Conservation (phyloP, 2,329 filamentous ascomycete genomes). For the Apiospora phragmitis region DNA sequence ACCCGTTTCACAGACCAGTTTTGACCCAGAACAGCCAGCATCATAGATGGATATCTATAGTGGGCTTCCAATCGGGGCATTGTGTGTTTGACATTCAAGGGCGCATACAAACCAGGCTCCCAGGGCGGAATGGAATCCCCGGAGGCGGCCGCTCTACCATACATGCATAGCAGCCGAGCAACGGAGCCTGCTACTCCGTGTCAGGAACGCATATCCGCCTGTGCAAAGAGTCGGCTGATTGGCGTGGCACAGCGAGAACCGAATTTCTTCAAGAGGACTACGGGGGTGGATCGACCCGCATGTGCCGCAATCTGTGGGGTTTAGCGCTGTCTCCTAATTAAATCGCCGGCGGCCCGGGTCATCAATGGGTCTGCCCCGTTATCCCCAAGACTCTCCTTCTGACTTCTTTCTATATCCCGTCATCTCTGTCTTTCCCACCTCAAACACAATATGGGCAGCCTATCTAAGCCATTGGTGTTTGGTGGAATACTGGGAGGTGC, state of each 20-base stretch:
- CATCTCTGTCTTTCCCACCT: no score
- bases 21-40: no score
- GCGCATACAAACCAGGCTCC: background rate
- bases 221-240: background rate
- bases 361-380: background rate
- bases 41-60: background rate
- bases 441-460: no score
- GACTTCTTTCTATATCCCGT: no score
- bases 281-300: background rate
- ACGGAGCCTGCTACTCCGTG: background rate
- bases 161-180: no score
- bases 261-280: background rate
- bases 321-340: background rate
- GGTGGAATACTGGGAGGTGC: no score
- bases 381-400: background rate
- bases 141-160: no score
- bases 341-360: background rate
- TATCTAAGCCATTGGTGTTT: no score
- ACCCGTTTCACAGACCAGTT: no score
- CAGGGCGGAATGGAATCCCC: background rate
- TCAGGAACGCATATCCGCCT: background rate
- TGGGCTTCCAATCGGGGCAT: background rate
- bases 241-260: background rate
- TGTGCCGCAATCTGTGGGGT: background rate
- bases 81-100: background rate